These are phyloP conservation scores for Beauveria caledonica DNA, from an alignment of 2,329 filamentous ascomycete genomes.

Conservation along the genomic window DNA sequence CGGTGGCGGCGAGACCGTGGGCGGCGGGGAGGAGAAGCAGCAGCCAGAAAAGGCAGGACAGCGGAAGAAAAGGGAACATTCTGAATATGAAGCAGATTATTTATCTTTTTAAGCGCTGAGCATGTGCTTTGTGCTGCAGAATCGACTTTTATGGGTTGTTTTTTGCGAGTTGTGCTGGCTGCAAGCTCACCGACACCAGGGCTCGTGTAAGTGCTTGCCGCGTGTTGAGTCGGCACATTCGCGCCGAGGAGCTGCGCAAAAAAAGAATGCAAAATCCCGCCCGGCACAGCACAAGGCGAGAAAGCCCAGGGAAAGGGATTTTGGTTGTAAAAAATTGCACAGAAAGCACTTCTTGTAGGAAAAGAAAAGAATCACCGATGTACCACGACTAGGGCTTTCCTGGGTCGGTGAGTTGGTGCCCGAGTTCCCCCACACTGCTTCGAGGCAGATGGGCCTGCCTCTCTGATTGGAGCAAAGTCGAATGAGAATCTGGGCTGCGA, in stretches of 20 bases:
- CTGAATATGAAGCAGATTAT: not conserved
- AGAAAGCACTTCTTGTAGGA: not conserved
- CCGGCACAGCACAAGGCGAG: not conserved
- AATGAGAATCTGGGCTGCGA: not conserved
- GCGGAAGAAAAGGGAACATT: not conserved
- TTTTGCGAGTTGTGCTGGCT: not conserved
- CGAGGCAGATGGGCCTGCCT: not conserved
- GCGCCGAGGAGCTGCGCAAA: not conserved
- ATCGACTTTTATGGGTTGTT: not conserved
- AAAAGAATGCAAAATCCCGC: not conserved
- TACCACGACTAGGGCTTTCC: not conserved
- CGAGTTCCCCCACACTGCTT: not conserved
- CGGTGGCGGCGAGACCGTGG: not conserved
- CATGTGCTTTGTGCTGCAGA: not conserved
- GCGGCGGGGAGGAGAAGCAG: not conserved
- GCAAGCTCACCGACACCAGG: not conserved
- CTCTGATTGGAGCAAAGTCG: not conserved
- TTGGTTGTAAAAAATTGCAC: not conserved
- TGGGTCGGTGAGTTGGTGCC: slow-evolving; percentile 5
- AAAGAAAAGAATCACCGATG: not conserved
- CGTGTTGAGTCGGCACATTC: not conserved
- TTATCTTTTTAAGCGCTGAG: not conserved
- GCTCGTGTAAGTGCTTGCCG: not conserved
- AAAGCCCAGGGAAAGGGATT: too few relatives aligned
- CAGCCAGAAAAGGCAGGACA: slow-evolving; percentile 2